A percentile compares a stretch with the other conserved stretches of the same genome.
phyloP scores from a whole-genome alignment of 2,329 filamentous ascomycete species.

The Colletotrichum costaricense region DNA sequence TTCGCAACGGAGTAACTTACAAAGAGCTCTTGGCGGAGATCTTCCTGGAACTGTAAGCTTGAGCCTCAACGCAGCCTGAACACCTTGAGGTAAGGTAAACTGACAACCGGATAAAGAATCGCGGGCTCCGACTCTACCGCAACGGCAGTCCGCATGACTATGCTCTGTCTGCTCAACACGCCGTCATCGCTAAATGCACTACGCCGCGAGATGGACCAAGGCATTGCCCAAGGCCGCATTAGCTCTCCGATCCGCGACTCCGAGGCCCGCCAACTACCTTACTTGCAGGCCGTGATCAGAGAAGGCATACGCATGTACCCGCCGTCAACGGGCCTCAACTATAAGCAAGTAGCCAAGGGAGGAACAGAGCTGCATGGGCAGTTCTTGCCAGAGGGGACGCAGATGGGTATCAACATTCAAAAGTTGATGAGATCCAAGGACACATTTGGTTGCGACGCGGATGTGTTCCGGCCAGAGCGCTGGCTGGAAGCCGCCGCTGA shows the following conservation, averaged over 20 bases:
- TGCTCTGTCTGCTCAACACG: conserved; percentile 63
- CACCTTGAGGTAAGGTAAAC: neutral
- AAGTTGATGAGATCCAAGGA: conserved; percentile 50
- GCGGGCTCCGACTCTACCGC: conserved; percentile 51
- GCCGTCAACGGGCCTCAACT: conserved; percentile 57
- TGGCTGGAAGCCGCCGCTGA: conserved; percentile 56
- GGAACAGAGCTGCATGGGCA: conserved; percentile 50
- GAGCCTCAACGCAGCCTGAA: neutral
- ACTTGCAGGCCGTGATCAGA: conserved; percentile 63
- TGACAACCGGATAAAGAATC: conserved; percentile 28
- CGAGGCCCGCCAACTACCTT: conserved; percentile 50
- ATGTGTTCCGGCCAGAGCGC: conserved; percentile 58
- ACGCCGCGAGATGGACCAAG: conserved; percentile 58
- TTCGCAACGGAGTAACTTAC: conserved; percentile 40
- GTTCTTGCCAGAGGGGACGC: conserved; percentile 49
- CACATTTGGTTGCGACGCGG: conserved; percentile 57
- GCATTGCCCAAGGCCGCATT: conserved; percentile 25
- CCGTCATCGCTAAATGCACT: conserved; percentile 58
- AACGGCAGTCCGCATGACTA: conserved; percentile 53
- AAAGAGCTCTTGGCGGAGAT: conserved; percentile 43
- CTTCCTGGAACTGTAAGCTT: conserved; percentile 30
- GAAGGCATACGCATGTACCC: conserved; percentile 64
- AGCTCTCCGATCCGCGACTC: conserved; percentile 44
- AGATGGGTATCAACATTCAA: conserved; percentile 53
- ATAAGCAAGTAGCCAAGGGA: conserved; percentile 58